Conservation (phyloP, 164 flowering plant species). For the Vitis riparia region DNA sequence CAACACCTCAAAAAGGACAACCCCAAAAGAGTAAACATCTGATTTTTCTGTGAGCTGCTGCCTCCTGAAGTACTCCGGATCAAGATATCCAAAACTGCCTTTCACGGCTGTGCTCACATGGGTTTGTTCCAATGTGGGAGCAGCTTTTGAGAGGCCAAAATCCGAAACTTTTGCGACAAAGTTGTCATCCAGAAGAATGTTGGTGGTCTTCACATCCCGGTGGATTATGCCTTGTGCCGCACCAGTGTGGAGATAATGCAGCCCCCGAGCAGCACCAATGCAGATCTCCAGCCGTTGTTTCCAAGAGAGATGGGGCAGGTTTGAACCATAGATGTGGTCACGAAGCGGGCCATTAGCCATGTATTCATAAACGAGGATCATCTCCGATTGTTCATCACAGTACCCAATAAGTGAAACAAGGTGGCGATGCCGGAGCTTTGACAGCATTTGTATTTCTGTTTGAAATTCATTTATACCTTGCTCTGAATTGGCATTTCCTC, state of each 20-base stretch:
- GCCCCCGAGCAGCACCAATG: conserved; percentile 84
- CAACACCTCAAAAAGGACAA: conserved; percentile 78
- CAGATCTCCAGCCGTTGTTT: conserved; percentile 78
- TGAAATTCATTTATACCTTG: conserved; percentile 91
- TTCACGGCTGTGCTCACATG: conserved; percentile 95
- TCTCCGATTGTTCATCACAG: conserved; percentile 78
- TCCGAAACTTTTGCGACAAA: conserved; percentile 81
- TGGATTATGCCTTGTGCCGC: conserved; percentile 86
- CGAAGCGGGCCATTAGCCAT: conserved; percentile 86
- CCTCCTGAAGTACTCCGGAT: conserved; percentile 83
- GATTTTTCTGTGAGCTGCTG: conserved; percentile 89
- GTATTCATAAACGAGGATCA: conserved; percentile 93
- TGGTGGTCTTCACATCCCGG: conserved; percentile 92
- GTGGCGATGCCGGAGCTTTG: conserved; percentile 86
- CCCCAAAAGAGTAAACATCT: conserved; percentile 93
- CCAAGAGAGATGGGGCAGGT: conserved; percentile 62
- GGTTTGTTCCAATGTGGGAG: conserved; percentile 64
- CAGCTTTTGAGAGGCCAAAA: conserved; percentile 81
- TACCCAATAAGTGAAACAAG: conserved; percentile 84
- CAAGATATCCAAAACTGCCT: conserved; percentile 93
- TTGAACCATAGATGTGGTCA: conserved; percentile 74
- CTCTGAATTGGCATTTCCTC: conserved; percentile 69
- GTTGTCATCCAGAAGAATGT: conserved; percentile 79
- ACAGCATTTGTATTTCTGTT: conserved; percentile 79
- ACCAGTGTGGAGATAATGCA: conserved; percentile 93